Evolutionary conservation across 139 green algal genomes (phyloP).

Genomic region (Chlamydomonas applanata): DNA sequence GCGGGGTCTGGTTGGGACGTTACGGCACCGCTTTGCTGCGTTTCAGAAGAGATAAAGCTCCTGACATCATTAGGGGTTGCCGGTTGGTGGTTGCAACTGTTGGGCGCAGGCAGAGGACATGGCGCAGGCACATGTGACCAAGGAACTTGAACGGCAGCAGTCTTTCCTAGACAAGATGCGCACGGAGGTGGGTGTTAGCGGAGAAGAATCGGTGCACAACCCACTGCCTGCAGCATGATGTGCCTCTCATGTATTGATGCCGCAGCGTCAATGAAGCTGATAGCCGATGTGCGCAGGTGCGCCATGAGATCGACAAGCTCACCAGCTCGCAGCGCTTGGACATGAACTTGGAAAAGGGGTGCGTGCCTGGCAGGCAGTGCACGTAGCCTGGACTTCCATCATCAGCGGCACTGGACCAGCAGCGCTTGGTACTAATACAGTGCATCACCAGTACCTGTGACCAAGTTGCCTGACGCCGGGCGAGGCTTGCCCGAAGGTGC

Average conservation of each 20-base stretch:
- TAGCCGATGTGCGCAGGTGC: conserved; percentile 32
- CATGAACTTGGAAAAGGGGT: conserved; percentile 94
- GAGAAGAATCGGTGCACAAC: neutral
- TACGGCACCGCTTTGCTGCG: too few relatives aligned
- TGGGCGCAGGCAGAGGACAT: conserved; percentile 45
- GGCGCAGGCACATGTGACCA: conserved; percentile 52
- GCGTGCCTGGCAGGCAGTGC: too few relatives aligned
- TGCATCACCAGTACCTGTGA: too few relatives aligned
- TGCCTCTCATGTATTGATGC: neutral
- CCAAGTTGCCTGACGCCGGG: too few relatives aligned
- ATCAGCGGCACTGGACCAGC: too few relatives aligned
- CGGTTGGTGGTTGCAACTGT: neutral
- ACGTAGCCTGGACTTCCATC: too few relatives aligned
- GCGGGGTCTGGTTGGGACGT: too few relatives aligned
- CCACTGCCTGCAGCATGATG: neutral
- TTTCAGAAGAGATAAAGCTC: neutral
- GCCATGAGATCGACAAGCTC: conserved; percentile 94
- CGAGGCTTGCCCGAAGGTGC: too few relatives aligned
- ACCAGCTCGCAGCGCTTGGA: conserved; percentile 88
- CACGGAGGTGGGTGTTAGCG: conserved; percentile 71
- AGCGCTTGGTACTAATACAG: too few relatives aligned
- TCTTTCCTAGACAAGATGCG: conserved; percentile 86
- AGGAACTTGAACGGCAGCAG: conserved; percentile 85
- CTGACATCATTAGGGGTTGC: neutral
- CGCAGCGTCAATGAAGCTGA: neutral